Evolutionary conservation across 1,284 basidiomycete species (phyloP), one percentile per base, ranked within the genome.

Genomic region (Trichosporon faecale): DNA sequence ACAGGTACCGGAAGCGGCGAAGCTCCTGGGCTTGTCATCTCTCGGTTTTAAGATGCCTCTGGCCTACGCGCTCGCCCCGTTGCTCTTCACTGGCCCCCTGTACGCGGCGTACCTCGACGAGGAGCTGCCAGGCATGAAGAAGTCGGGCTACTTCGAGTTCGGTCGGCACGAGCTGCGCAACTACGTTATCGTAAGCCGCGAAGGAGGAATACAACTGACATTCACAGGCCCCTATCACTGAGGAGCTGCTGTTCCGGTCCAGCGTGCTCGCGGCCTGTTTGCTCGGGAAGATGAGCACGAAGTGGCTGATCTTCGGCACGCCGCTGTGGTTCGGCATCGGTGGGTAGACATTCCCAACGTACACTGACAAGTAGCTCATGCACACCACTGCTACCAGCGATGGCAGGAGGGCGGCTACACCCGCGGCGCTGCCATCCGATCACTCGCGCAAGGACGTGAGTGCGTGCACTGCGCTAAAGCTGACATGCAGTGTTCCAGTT

Each of bases 181-280:
- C 80, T 94, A 89, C 78, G 75, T 92, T 44, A 82, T 91, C 33
- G 94, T 94, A 76, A 69, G 91, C 87, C 46, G n/a, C 44, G n/a
- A 31, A 63, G 69, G 21, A 16, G 16, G 49, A 33, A 57, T 40
- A 68, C 46, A 64, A 31, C 33, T 37, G 44, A 69, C 71, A 33
- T n/a, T 69, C 37, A 0, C 73, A 95, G 92, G 95, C 89, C 0
- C 96, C 96, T 0, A 80, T 94, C 37, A 95, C 95, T 0, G 96
- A 99, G 84, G 96, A 99, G 80, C 76, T 98, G 27, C 92, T 95
- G 2, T 99, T 98, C 80, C 87, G 97, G 29, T 90, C 91, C 0
- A 95, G 93, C 78, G 88, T 96, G 57, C 85, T 98, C 23, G 85
- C 89, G 1, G 86, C 90, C 1, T 91, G 93, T 72, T 85, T 90